These are phyloP conservation scores for Cucumis melo DNA, from an alignment of 306 rosid species.

Conservation along the genomic window DNA sequence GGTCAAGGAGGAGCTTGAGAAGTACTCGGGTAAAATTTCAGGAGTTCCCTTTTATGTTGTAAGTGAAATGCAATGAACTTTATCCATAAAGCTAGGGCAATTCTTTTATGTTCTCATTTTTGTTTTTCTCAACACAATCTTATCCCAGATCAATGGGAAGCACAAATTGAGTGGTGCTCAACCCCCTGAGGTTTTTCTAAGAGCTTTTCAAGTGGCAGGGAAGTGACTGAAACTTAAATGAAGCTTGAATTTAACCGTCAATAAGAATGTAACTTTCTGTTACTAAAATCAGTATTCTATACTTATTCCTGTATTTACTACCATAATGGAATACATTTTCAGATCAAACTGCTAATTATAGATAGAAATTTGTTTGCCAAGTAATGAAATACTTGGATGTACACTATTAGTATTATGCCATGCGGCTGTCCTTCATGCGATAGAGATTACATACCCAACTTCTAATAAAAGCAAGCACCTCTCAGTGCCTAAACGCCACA, in stretches of 20 bases:
- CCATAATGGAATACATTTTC: background rate
- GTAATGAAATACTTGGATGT: background rate
- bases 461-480: no score
- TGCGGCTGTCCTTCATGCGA: no score
- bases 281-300: background rate
- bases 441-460: no score
- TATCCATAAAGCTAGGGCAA: background rate
- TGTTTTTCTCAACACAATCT: background rate
- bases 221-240: slow-evolving; percentile 12
- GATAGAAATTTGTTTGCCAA: background rate
- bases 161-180: slow-evolving; percentile 58
- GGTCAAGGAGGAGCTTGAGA: slow-evolving; percentile 63
- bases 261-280: background rate
- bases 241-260: background rate
- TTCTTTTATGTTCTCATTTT: background rate
- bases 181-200: slow-evolving; percentile 61
- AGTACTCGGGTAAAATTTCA: slow-evolving; percentile 31
- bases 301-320: background rate
- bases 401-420: background rate
- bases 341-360: background rate
- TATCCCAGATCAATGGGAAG: slow-evolving; percentile 63
- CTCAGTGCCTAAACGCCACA: no score
- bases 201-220: slow-evolving; percentile 44
- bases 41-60: slow-evolving; percentile 80
- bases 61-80: slow-evolving; percentile 12